phyloP scores from a whole-genome alignment of 164 flowering plant genomes.

The Magnolia sinica region DNA sequence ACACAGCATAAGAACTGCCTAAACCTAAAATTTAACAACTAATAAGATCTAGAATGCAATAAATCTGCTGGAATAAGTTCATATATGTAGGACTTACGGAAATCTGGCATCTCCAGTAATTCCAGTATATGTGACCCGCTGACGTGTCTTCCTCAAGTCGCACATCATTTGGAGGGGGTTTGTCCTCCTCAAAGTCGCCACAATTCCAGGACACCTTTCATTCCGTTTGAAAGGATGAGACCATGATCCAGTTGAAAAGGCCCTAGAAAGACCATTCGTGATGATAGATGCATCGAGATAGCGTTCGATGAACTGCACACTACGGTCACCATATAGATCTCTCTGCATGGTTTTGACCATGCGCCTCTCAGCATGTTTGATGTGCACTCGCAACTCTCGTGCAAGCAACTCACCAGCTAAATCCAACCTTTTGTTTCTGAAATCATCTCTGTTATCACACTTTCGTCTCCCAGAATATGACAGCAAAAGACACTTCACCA shows the following conservation, averaged over 20 bases:
- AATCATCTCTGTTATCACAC: slow-evolving; percentile 78
- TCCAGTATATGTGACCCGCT: slow-evolving; percentile 78
- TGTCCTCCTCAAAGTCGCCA: slow-evolving; percentile 73
- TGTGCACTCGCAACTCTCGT: slow-evolving; percentile 65
- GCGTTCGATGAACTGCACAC: slow-evolving; percentile 56
- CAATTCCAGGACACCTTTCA: slow-evolving; percentile 75
- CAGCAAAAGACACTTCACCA: slow-evolving; percentile 76
- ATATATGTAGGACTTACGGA: slow-evolving; percentile 60
- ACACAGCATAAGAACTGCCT: not conserved
- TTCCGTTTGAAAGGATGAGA: slow-evolving; percentile 57
- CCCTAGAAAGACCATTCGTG: slow-evolving; percentile 85
- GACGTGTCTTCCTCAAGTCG: slow-evolving; percentile 82
- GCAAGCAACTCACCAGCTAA: slow-evolving; percentile 79
- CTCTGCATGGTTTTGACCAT: slow-evolving; percentile 79
- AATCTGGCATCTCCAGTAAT: slow-evolving; percentile 94
- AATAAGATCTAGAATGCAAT: not conserved
- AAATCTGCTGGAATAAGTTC: not conserved
- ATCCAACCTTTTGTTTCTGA: slow-evolving; percentile 81
- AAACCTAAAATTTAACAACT: not conserved
- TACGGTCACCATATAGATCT: slow-evolving; percentile 69
- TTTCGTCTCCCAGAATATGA: slow-evolving; percentile 60
- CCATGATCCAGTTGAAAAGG: slow-evolving; percentile 96
- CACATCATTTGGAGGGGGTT: slow-evolving; percentile 73
- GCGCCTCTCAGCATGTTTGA: slow-evolving; percentile 69
- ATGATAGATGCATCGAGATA: slow-evolving; percentile 71